These are phyloP conservation scores for Flaveria brownii DNA, from an alignment of 129 eudicot genomes.

Conservation along the genomic window DNA sequence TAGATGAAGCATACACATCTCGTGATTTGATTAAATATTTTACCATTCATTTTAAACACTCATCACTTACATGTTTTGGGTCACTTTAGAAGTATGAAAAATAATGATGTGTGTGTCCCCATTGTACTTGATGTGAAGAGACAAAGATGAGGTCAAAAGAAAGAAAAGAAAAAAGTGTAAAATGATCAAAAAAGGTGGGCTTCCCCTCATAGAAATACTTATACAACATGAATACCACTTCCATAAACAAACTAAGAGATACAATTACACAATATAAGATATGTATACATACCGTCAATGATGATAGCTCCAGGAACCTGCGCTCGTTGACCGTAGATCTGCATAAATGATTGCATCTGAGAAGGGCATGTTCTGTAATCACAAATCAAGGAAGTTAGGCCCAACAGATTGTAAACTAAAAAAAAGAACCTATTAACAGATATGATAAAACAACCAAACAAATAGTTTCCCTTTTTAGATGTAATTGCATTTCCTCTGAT, in stretches of 20 bases:
- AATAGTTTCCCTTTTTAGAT: not conserved
- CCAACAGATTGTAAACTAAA: conserved; percentile 3
- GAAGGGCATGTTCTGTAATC: conserved; percentile 57
- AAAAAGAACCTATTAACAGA: conserved; percentile 9
- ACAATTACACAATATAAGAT: not conserved
- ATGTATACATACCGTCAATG: conserved; percentile 66
- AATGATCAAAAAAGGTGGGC: not conserved
- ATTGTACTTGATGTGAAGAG: not conserved
- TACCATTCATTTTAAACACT: not conserved
- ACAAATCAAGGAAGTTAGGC: conserved; percentile 25
- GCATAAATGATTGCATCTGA: conserved; percentile 72
- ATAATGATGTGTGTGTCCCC: not conserved
- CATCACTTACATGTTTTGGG: conserved; percentile 4
- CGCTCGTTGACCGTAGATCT: conserved; percentile 69
- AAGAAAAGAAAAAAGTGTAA: not conserved
- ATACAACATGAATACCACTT: conserved; percentile 2
- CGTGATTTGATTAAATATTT: not conserved
- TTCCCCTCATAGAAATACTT: conserved; percentile 1
- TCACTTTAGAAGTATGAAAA: conserved; percentile 9
- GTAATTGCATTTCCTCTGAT: not conserved
- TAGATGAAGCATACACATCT: conserved; percentile 10
- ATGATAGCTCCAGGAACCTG: conserved; percentile 83
- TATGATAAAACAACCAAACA: not conserved
- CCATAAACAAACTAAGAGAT: conserved; percentile 5
- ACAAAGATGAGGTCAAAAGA: not conserved